Evolutionary conservation across 2,329 filamentous ascomycete genomes (phyloP).

Genomic region (Cercospora nicotianae): DNA sequence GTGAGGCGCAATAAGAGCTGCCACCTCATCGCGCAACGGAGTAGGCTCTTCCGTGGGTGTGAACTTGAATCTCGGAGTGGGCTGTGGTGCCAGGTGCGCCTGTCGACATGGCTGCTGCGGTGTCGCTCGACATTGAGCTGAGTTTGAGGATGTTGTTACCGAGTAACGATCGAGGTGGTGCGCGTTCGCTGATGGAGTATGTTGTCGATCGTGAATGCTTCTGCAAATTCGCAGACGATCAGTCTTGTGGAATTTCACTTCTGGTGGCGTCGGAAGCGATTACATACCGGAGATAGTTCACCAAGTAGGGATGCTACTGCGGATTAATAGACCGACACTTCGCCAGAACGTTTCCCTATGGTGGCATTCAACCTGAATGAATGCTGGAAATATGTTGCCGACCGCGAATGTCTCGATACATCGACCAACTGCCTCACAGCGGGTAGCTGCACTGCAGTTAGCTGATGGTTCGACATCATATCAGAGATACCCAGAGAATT

Average conservation of each 20-base stretch:
- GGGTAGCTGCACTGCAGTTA: fast-evolving
- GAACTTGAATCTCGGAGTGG: no score
- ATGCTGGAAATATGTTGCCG: neutral
- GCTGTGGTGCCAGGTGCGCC: no score
- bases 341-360: no score
- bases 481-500: neutral
- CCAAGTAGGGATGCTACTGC: neutral
- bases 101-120: no score
- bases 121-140: no score
- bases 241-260: neutral
- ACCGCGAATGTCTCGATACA: neutral
- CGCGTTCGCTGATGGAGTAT: no score
- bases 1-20: no score
- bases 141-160: no score
- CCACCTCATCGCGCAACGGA: no score
- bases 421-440: neutral
- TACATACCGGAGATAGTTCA: neutral
- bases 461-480: fast-evolving
- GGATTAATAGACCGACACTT: neutral
- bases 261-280: neutral
- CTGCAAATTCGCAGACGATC: neutral
- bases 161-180: no score
- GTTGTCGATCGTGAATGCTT: neutral
- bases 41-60: no score
- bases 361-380: neutral